Evolutionary conservation across 2,329 filamentous ascomycete species (phyloP).

Genomic region (Xylariaceae sp.): DNA sequence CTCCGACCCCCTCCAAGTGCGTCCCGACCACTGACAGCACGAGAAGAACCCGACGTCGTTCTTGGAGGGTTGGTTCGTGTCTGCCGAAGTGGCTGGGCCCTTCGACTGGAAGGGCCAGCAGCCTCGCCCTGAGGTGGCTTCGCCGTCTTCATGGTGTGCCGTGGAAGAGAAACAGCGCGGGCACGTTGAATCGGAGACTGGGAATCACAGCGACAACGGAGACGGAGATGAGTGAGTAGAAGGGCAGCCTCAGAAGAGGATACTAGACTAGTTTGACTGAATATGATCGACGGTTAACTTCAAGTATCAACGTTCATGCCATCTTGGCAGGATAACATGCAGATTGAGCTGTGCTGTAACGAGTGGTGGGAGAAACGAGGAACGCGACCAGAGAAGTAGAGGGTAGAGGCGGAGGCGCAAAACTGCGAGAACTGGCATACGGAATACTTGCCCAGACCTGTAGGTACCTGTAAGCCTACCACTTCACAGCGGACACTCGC

Average conservation of each 20-base stretch:
- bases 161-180: slow-evolving; percentile 7
- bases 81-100: slow-evolving; percentile 60
- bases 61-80: slow-evolving; percentile 60
- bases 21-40: slow-evolving; percentile 41
- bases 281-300: slow-evolving; percentile 25
- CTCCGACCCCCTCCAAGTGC: slow-evolving; percentile 40
- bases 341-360: slow-evolving; percentile 21
- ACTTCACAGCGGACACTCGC: slow-evolving; percentile 7
- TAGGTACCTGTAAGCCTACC: slow-evolving; percentile 5
- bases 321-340: slow-evolving; percentile 26
- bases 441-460: slow-evolving; percentile 6
- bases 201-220: slow-evolving; percentile 9
- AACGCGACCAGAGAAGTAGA: slow-evolving; percentile 20
- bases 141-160: slow-evolving; percentile 48
- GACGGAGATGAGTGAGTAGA: background rate
- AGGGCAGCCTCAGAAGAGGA: slow-evolving; percentile 9
- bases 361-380: slow-evolving; percentile 14
- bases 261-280: slow-evolving; percentile 21
- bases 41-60: slow-evolving; percentile 44
- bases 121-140: slow-evolving; percentile 41
- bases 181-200: background rate
- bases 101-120: slow-evolving; percentile 44
- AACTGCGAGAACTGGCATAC: slow-evolving; percentile 21
- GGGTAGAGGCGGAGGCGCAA: slow-evolving; percentile 28
- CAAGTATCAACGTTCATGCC: slow-evolving; percentile 28